Percentiles rank a stretch among this genome's conserved stretches.
phyloP scores from a whole-genome alignment of 2,329 filamentous ascomycete species.

The Fusarium luffae region DNA sequence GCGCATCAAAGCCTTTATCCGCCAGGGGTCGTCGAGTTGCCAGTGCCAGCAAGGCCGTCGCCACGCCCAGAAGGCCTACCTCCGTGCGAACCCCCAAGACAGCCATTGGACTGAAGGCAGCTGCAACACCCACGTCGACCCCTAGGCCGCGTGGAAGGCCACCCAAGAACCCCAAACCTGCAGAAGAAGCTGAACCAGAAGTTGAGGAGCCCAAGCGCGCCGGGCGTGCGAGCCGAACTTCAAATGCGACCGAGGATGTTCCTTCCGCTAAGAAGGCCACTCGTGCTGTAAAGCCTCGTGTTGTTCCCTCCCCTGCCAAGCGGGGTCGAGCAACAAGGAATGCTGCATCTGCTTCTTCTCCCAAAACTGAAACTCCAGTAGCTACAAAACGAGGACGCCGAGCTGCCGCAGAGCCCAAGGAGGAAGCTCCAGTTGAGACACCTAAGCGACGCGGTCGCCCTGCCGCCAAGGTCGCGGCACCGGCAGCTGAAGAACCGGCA shows the following conservation, averaged over 20 bases:
- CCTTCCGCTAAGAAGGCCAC: conserved; percentile 15
- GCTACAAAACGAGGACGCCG: conserved; percentile 21
- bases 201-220: conserved; percentile 5
- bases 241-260: background rate
- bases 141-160: conserved; percentile 42
- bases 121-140: conserved; percentile 23
- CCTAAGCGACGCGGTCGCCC: conserved; percentile 42
- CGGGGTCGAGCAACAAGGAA: conserved; percentile 33
- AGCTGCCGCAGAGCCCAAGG: conserved; percentile 16
- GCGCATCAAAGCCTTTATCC: conserved; percentile 18
- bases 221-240: background rate
- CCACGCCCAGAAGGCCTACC: conserved; percentile 11
- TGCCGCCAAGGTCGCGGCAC: conserved; percentile 11
- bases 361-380: conserved; percentile 9
- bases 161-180: conserved; percentile 29
- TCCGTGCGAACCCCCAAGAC: conserved; percentile 20
- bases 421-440: background rate
- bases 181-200: conserved; percentile 8
- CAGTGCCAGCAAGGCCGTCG: conserved; percentile 25
- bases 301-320: conserved; percentile 37
- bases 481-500: background rate
- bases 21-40: conserved; percentile 25
- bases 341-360: conserved; percentile 3
- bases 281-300: conserved; percentile 21
- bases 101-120: conserved; percentile 15